These are phyloP conservation scores for Vitis riparia DNA, from an alignment of 164 flowering plant genomes.

Conservation along the genomic window DNA sequence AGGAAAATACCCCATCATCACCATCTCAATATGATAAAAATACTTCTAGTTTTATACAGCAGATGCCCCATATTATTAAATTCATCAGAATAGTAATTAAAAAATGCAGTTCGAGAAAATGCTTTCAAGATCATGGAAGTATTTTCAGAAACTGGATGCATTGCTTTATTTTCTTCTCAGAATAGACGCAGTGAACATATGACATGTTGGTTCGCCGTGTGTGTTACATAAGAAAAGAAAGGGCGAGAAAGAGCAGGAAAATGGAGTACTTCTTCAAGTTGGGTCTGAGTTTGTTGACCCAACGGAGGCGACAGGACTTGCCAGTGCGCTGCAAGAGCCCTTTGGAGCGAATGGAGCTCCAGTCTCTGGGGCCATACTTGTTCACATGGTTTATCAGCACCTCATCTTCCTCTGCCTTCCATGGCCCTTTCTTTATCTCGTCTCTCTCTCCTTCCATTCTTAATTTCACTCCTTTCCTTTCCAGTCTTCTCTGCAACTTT, in stretches of 20 bases:
- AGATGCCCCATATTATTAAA: too few species aligned
- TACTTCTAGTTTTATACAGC: too few species aligned
- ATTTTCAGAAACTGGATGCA: too few species aligned
- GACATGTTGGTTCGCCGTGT: too few species aligned
- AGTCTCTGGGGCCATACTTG: slow-evolving; percentile 81
- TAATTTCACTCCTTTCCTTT: slow-evolving; percentile 8
- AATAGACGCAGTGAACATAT: too few species aligned
- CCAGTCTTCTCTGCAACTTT: slow-evolving; percentile 12
- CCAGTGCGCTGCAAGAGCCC: slow-evolving; percentile 88
- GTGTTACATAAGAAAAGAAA: not conserved
- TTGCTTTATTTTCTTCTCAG: too few species aligned
- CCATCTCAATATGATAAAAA: too few species aligned
- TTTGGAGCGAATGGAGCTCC: slow-evolving; percentile 99
- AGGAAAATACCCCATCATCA: too few species aligned
- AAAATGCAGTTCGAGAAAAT: too few species aligned
- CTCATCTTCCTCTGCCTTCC: slow-evolving; percentile 88
- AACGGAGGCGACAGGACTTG: slow-evolving; percentile 94
- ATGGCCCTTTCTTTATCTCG: slow-evolving; percentile 78
- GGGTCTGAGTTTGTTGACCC: slow-evolving; percentile 95
- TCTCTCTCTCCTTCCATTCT: slow-evolving; percentile 16
- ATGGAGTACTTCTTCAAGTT: slow-evolving; percentile 69
- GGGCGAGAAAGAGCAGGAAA: not conserved
- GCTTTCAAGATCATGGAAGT: too few species aligned
- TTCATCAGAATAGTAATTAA: too few species aligned
- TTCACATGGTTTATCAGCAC: slow-evolving; percentile 71